Evolutionary conservation across 345 rosid species (phyloP).

Genomic region (Syzygium aqueum): DNA sequence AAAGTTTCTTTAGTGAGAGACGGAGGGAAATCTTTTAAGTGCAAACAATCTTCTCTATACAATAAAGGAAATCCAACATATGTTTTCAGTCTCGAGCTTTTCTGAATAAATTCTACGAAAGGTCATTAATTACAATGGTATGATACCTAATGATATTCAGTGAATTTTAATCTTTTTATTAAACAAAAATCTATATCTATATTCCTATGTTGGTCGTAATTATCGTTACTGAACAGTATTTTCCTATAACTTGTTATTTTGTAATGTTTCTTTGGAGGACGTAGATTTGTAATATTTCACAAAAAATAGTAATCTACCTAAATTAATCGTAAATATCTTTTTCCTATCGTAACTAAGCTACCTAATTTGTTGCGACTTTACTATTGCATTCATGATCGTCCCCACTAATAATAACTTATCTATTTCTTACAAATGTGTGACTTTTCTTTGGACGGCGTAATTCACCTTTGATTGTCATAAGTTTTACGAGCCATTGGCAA

Average conservation of each 20-base stretch:
- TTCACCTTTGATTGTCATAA: neutral
- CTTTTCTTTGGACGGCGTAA: accelerated
- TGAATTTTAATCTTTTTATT: neutral
- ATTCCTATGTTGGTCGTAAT: neutral
- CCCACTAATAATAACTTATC: neutral
- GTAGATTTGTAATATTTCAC: neutral
- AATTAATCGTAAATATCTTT: neutral
- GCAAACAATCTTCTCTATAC: too few relatives aligned
- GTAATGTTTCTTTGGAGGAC: neutral
- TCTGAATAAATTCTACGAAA: neutral
- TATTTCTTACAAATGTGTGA: neutral
- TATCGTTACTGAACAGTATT: neutral
- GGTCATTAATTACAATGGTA: neutral
- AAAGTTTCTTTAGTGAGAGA: too few relatives aligned
- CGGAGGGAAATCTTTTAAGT: too few relatives aligned
- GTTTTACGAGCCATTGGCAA: neutral
- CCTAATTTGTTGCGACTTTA: neutral
- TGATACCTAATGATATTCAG: neutral
- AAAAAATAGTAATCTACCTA: neutral
- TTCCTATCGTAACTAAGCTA: neutral
- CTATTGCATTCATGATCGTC: neutral
- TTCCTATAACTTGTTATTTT: neutral
- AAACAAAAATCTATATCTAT: neutral
- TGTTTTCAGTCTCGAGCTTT: too few relatives aligned
- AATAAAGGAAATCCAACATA: too few relatives aligned